Base-by-base conservation (phyloP, 768 basidiomycete genomes). In the Melanogaster broomeanus region DNA sequence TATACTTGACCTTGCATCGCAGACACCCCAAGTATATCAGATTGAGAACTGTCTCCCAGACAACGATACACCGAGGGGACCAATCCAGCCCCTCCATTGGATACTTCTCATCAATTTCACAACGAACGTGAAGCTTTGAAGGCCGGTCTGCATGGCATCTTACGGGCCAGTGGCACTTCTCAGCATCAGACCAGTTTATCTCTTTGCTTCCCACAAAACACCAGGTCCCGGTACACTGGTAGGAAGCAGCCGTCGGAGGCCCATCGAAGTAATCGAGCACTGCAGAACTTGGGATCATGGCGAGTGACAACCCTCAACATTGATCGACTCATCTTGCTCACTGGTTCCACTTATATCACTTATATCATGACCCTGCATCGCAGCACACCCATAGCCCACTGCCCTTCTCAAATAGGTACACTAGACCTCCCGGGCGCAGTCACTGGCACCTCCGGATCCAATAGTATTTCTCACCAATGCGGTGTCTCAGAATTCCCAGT, bases 131-230 rank as follows among this genome's bases (percentile, higher is more conserved):
- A 42, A 48, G 18, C 15, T 27, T 34, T 21, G 28, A n/a, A n/a
- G 34, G 37, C 45, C n/a, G n/a, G 35, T 35, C 25, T 48, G 49
- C 34, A 51, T 50, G 45, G 38, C 52, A 48, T 52, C 45, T 15
- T 34, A 44, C n/a, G n/a, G n/a, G n/a, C n/a, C n/a, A n/a, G n/a
- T 48, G 48, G 15, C 42, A 28, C 47, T 68, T 66, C 66, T 68
- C 64, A 60, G n/a, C 59, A 54, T 40, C 21, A 22, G 42, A 37
- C 33, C 40, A 55, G 44, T 48, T 30, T 7, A 41, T 25, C 34
- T 61, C 50, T 45, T 28, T 38, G 42, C 51, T 59, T 65, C 55
- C 58, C 54, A 63, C 59, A 58, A n/a, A 52, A 41, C 38, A 38
- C 18, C 40, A 53, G 44, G 38, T 48, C 27, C 39, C 33, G 37